Base-by-base conservation (phyloP, 2,329 filamentous ascomycete species). In the Pestalotiopsis sp. region DNA sequence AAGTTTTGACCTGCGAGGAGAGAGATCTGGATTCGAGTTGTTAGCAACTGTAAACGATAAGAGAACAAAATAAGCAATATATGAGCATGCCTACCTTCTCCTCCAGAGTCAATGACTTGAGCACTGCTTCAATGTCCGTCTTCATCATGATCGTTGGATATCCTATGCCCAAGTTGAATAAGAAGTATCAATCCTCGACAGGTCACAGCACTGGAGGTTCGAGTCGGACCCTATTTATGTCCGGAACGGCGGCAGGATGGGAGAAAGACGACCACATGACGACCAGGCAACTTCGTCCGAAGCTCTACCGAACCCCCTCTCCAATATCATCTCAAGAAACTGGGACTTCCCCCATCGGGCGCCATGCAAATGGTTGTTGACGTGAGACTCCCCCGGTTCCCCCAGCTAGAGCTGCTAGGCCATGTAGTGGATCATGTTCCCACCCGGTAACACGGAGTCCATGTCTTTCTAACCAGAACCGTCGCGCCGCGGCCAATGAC, bases 1-100 rank as follows among this genome's bases (percentile, higher is more conserved):
- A 68, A 68, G 66, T 70, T 64, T 67, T 64, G 23, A 25, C 66
- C 69, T 27, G 66, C 69, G 11, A 67, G 65, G 38, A 67, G 65
- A 25, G 67, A 64, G 45, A 69, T 67, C 67, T 65, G 17, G 64
- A 17, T 2, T 27, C 36, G 23, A 55, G 2, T n/a, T 63, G 20
- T 38, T n/a, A 45, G 63, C 25, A 27, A 52, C 4, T 12, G 2
- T 52, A 52, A n/a, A 17, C 20, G 23, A 27, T 14, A 23, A 23
- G 5, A 3, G 11, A 36, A 38, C 27, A 31, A 17, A 9, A 5
- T 11, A 31, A 36, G 27, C n/a, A n/a, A 20, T 27, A 13, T 3
- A 62, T n/a, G n/a, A 25, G 57, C 3, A 39, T n/a, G 49, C 49
- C 20, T 38, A 65, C 65, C 66, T 69, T 69, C 63, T 69, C 68